Conservation (phyloP, 140 eudicot species). For the Bidens hawaiensis region DNA sequence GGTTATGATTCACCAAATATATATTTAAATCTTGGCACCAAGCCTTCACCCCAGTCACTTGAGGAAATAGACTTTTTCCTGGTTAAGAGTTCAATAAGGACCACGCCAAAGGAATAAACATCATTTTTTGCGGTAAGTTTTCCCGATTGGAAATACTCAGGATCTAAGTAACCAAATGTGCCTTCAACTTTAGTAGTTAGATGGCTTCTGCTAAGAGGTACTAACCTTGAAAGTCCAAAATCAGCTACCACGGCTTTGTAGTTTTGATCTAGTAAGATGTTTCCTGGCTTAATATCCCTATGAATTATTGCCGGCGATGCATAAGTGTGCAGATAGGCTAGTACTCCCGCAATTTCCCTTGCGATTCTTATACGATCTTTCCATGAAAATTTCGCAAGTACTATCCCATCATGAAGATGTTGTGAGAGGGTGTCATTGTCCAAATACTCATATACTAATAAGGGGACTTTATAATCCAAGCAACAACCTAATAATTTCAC, state of each 20-base stretch:
- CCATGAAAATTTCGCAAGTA: slow-evolving; percentile 15
- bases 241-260: slow-evolving; percentile 22
- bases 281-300: slow-evolving; percentile 24
- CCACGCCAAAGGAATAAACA: slow-evolving; percentile 20
- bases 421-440: slow-evolving; percentile 24
- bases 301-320: too few species aligned
- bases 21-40: not conserved
- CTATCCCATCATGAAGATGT: slow-evolving; percentile 13
- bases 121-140: slow-evolving; percentile 17
- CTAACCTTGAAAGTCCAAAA: slow-evolving; percentile 21
- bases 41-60: not conserved
- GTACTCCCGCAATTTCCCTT: too few species aligned
- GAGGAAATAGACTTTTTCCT: slow-evolving; percentile 1
- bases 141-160: slow-evolving; percentile 2
- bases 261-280: slow-evolving; percentile 31
- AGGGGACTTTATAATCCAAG: slow-evolving; percentile 19
- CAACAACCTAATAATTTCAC: slow-evolving; percentile 26
- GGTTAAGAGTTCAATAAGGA: slow-evolving; percentile 14
- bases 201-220: slow-evolving; percentile 20
- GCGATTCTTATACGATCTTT: slow-evolving; percentile 20
- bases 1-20: slow-evolving; percentile 7
- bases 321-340: too few species aligned
- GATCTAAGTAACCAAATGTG: slow-evolving; percentile 29
- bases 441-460: slow-evolving; percentile 23
- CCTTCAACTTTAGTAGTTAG: slow-evolving; percentile 28